Conservation (phyloP, 768 basidiomycete genomes). For the Lyophyllum decastes region DNA sequence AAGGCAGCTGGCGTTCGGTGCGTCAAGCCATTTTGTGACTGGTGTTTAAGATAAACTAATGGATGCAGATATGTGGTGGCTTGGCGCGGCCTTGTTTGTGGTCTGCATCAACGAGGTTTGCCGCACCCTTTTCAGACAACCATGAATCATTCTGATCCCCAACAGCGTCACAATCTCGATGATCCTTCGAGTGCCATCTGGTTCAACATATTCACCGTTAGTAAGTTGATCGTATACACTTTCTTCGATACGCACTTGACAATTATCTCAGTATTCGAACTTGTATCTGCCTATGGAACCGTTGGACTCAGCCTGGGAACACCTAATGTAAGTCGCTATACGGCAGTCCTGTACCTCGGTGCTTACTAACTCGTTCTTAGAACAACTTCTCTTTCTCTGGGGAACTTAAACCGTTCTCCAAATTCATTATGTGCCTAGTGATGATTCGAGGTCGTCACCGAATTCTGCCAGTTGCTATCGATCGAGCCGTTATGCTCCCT, state of each 20-base stretch:
- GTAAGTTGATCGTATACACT: constrained; percentile 39
- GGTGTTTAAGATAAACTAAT: background rate
- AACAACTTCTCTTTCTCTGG: constrained; percentile 82
- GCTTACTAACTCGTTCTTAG: constrained; percentile 36
- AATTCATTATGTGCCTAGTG: constrained; percentile 82
- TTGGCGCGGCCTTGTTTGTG: constrained; percentile 81
- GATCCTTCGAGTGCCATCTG: constrained; percentile 55
- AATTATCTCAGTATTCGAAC: constrained; percentile 68
- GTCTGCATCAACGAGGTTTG: constrained; percentile 92
- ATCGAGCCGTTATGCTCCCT: constrained; percentile 84
- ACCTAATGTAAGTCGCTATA: constrained; percentile 56
- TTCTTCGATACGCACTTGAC: background rate
- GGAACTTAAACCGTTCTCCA: constrained; percentile 76
- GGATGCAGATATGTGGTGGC: constrained; percentile 93
- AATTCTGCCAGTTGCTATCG: constrained; percentile 84
- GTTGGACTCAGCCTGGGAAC: constrained; percentile 90
- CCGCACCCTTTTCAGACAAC: background rate
- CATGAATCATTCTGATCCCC: constrained; percentile 1
- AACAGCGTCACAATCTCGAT: constrained; percentile 59
- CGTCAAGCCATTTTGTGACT: constrained; percentile 15
- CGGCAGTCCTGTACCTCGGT: constrained; percentile 5
- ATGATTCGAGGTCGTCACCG: constrained; percentile 96
- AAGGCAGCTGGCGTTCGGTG: constrained; percentile 89
- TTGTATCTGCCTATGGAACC: constrained; percentile 86
- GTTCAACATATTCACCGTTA: constrained; percentile 84